Percentiles rank a stretch among this genome's conserved stretches.
These are phyloP conservation scores for Acer campestre DNA, from an alignment of 345 rosid species.

Conservation along the genomic window DNA sequence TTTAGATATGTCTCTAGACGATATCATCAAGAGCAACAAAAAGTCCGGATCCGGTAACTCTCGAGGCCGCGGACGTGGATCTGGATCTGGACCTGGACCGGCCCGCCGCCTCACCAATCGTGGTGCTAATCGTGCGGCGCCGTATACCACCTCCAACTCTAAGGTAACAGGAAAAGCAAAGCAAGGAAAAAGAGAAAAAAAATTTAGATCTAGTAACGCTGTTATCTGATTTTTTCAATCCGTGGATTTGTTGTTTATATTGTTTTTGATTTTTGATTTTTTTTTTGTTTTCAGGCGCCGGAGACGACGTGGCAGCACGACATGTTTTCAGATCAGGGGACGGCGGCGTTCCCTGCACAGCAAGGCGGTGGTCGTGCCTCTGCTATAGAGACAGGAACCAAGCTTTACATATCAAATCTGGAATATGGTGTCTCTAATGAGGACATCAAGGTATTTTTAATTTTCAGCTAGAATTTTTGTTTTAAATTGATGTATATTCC, in stretches of 20 bases:
- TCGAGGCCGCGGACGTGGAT: conserved; percentile 59
- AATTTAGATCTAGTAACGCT: conserved; percentile 1
- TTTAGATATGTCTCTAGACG: conserved; percentile 96
- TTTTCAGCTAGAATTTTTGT: background rate
- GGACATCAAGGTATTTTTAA: conserved; percentile 70
- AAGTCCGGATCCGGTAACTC: conserved; percentile 66
- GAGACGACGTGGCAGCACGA: conserved; percentile 91
- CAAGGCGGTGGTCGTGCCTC: conserved; percentile 59
- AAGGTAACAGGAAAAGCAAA: conserved; percentile 34
- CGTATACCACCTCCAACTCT: conserved; percentile 55
- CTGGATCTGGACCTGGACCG: conserved; percentile 71
- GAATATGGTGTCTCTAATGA: conserved; percentile 96
- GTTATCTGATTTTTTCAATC: background rate
- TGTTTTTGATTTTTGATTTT: conserved; percentile 14
- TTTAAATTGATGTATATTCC: background rate
- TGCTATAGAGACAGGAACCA: conserved; percentile 87
- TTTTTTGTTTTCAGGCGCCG: conserved; percentile 66
- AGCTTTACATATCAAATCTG: conserved; percentile 88
- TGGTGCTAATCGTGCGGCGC: conserved; percentile 58
- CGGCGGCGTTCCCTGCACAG: conserved; percentile 39
- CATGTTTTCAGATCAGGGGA: conserved; percentile 61
- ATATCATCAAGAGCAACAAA: conserved; percentile 80
- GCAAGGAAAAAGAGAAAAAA: background rate
- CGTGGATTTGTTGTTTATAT: conserved; percentile 6
- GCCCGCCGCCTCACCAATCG: conserved; percentile 71